phyloP scores from a whole-genome alignment of 345 rosid species.

The Eucalyptus pauciflora region DNA sequence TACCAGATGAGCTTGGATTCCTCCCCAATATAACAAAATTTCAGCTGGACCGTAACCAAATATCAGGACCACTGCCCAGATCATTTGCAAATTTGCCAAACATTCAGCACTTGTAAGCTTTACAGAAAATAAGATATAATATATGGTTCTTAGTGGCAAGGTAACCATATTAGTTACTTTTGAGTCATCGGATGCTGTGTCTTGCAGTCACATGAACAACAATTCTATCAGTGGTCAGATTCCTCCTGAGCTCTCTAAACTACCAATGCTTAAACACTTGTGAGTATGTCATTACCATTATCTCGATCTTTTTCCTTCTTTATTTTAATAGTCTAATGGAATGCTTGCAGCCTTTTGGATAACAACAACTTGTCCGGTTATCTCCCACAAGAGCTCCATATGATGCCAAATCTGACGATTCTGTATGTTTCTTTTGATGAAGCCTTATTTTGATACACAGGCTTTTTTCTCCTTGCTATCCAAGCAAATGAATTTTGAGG shows the following conservation, averaged over 20 bases:
- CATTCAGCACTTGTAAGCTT: slow-evolving; percentile 75
- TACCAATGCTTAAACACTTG: slow-evolving; percentile 78
- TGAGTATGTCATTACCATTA: slow-evolving; percentile 24
- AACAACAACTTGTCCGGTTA: slow-evolving; percentile 79
- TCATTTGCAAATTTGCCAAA: slow-evolving; percentile 74
- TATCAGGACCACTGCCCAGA: slow-evolving; percentile 70
- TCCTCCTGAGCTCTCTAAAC: slow-evolving; percentile 64
- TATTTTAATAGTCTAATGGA: background rate
- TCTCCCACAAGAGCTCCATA: slow-evolving; percentile 67
- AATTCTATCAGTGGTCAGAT: slow-evolving; percentile 91
- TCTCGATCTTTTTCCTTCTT: background rate
- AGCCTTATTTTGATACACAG: background rate
- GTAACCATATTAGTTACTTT: background rate
- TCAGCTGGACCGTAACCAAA: slow-evolving; percentile 68
- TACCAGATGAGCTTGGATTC: slow-evolving; percentile 85
- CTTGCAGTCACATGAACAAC: slow-evolving; percentile 93
- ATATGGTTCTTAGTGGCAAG: background rate
- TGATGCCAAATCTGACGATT: slow-evolving; percentile 55
- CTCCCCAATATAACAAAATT: slow-evolving; percentile 77
- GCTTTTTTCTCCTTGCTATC: background rate
- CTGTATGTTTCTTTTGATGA: slow-evolving; percentile 35
- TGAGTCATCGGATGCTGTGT: background rate
- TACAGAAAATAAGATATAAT: background rate
- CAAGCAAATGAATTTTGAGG: background rate
- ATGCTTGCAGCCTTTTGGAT: slow-evolving; percentile 73